A percentile compares a stretch with the other conserved stretches of the same genome.
Evolutionary conservation across 1,284 basidiomycete genomes (phyloP).

Genomic region (Coniferiporia weirii): DNA sequence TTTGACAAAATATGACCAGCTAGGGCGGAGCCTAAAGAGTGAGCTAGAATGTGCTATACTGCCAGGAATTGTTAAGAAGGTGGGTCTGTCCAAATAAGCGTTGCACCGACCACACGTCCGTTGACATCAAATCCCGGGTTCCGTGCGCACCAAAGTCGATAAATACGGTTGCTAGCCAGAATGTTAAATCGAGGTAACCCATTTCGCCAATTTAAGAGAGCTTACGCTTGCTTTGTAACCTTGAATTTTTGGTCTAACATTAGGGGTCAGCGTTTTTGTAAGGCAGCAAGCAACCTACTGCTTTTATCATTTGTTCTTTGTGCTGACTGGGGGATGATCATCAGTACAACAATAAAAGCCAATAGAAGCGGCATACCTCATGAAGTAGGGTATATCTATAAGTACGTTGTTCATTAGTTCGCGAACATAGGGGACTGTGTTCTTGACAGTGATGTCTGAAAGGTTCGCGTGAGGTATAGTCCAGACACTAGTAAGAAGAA

Average conservation of each 20-base stretch:
- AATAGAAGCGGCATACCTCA: slow-evolving; percentile 21
- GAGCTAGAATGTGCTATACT: slow-evolving; percentile 30
- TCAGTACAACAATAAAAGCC: neutral
- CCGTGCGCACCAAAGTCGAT: slow-evolving; percentile 45
- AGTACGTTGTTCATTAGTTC: slow-evolving; percentile 40
- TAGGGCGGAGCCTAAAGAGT: slow-evolving; percentile 44
- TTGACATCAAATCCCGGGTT: slow-evolving; percentile 40
- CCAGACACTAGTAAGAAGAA: slow-evolving; percentile 15
- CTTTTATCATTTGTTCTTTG: slow-evolving; percentile 43
- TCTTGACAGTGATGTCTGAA: slow-evolving; percentile 40
- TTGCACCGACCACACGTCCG: slow-evolving; percentile 32
- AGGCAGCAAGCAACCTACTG: slow-evolving; percentile 27
- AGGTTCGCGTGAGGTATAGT: neutral
- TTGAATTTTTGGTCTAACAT: slow-evolving; percentile 1
- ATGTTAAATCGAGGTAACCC: neutral
- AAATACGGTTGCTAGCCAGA: slow-evolving; percentile 32
- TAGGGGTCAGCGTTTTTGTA: neutral
- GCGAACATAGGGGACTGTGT: slow-evolving; percentile 38
- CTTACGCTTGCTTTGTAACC: slow-evolving; percentile 24
- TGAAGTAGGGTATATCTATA: slow-evolving; percentile 41
- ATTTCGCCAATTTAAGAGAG: neutral
- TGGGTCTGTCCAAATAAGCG: neutral
- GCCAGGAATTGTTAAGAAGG: neutral
- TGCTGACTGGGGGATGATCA: slow-evolving; percentile 32
- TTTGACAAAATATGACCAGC: slow-evolving; percentile 46